Conservation (phyloP, 441 rosid species). For the Arabidopsis hybrid region DNA sequence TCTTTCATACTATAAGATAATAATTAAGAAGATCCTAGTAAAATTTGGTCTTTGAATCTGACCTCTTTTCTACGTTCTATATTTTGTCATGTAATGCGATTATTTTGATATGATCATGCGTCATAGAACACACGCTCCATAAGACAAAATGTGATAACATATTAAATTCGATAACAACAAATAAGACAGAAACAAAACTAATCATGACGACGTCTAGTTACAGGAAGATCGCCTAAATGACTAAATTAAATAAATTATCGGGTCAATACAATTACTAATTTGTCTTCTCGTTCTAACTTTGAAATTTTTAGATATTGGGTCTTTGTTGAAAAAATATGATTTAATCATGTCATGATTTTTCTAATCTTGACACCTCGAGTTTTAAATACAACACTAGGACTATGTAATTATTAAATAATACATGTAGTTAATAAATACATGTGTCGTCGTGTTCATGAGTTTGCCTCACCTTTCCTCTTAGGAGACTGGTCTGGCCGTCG, state of each 20-base stretch:
- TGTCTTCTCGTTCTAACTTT: slow-evolving; percentile 24
- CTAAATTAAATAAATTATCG: slow-evolving; percentile 16
- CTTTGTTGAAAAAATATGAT: not conserved
- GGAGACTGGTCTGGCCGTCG: slow-evolving; percentile 44
- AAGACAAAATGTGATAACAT: slow-evolving; percentile 26
- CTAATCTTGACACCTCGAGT: slow-evolving; percentile 26
- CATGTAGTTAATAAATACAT: slow-evolving; percentile 2
- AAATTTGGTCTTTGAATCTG: slow-evolving; percentile 19
- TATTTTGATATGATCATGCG: slow-evolving; percentile 27
- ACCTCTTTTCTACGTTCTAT: slow-evolving; percentile 26
- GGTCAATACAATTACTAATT: slow-evolving; percentile 22
- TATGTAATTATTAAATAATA: not conserved
- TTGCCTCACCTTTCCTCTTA: slow-evolving; percentile 25
- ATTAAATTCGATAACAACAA: not conserved
- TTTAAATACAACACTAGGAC: slow-evolving; percentile 11
- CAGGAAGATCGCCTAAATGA: slow-evolving; percentile 26
- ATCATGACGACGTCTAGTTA: slow-evolving; percentile 16
- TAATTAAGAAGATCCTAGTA: slow-evolving; percentile 22
- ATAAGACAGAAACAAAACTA: not conserved
- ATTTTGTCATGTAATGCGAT: slow-evolving; percentile 32
- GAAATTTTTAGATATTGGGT: not conserved
- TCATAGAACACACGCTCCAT: slow-evolving; percentile 17
- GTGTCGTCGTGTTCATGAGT: slow-evolving; percentile 28
- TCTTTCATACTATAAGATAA: not conserved
- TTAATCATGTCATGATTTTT: slow-evolving; percentile 24